Base-by-base conservation (phyloP, 495 filamentous ascomycete species). In the Lophiostoma macrostomum region DNA sequence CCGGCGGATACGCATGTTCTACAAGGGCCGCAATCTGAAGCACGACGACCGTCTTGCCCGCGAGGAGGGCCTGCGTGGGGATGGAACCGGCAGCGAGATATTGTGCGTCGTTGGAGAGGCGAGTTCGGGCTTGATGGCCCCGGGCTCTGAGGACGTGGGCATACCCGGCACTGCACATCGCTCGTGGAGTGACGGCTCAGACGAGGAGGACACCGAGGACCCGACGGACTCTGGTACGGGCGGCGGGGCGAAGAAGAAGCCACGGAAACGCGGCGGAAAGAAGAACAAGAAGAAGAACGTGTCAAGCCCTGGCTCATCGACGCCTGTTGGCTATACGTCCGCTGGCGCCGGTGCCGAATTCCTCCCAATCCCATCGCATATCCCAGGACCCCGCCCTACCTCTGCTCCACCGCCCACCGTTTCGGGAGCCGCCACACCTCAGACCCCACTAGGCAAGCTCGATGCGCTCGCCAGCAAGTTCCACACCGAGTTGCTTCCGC, bases 21-120 rank as follows among this genome's bases (percentile, higher is more conserved):
- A 91, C 75, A 91, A 91, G 67, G 90, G 90, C 8, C 82, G 81
- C 51, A 76, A 83, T 14, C 68, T 96, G 31, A 85, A 83, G 63
- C 80, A 90, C 53, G 76, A 83, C 58, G 58, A 72, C 6, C 69
- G 71, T n/a, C 77, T 80, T 3, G 83, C 87, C 60, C 76, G 84
- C 50, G 76, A 83, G 19, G 90, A 90, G 58, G 85, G 85, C 4
- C 76, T 91, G 25, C 35, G 64, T 12, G 55, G 65, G 22, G 58
- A 53, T 87, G 89, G 74, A 24, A 83, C 88, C 62, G 83, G 90
- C 53, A 83, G 81, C 27, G 87, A 95, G 68, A 71, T 95, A 31
- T 74, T 80, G 54, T 90, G 72, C 69, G 78, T 86, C 73, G 27
- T 85, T 69, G 47, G 79, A 65, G 69, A 80, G 54, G 61, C 60